Conservation (phyloP, 148 eudicot species). For the Rhododendron ovatum region DNA sequence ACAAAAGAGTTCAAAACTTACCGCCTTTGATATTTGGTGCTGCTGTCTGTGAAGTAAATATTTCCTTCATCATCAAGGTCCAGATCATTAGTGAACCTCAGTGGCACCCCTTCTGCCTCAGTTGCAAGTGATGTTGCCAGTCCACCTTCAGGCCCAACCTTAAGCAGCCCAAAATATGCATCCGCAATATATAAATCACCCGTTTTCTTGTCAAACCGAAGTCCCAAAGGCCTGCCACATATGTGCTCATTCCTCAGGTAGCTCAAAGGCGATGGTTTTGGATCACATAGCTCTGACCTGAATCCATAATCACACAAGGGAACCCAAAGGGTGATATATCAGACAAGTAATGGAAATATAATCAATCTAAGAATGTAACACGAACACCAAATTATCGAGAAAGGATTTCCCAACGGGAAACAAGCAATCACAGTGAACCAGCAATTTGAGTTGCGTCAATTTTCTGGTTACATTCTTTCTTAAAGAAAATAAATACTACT, state of each 20-base stretch:
- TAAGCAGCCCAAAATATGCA: conserved; percentile 87
- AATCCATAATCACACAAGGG: conserved; percentile 4
- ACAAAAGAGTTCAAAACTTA: conserved; percentile 8
- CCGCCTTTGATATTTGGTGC: conserved; percentile 80
- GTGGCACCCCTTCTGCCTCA: conserved; percentile 79
- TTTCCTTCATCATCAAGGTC: conserved; percentile 84
- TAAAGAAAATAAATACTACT: not conserved
- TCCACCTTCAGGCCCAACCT: conserved; percentile 90
- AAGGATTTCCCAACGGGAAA: not conserved
- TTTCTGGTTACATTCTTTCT: not conserved
- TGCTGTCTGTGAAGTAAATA: conserved; percentile 85
- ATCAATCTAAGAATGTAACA: not conserved
- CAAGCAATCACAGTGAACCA: not conserved
- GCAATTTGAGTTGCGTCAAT: too few species aligned
- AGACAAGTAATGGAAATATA: not conserved
- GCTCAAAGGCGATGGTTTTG: conserved; percentile 54
- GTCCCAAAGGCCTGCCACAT: conserved; percentile 91
- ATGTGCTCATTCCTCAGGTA: conserved; percentile 81
- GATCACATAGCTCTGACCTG: conserved; percentile 77
- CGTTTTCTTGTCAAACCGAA: conserved; percentile 75
- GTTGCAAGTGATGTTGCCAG: conserved; percentile 66
- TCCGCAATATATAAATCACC: conserved; percentile 95
- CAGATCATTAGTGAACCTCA: conserved; percentile 80
- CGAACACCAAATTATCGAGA: not conserved
- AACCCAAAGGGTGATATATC: not conserved